These are phyloP conservation scores for Boletales sp. DNA, from an alignment of 768 basidiomycete genomes.

Conservation along the genomic window DNA sequence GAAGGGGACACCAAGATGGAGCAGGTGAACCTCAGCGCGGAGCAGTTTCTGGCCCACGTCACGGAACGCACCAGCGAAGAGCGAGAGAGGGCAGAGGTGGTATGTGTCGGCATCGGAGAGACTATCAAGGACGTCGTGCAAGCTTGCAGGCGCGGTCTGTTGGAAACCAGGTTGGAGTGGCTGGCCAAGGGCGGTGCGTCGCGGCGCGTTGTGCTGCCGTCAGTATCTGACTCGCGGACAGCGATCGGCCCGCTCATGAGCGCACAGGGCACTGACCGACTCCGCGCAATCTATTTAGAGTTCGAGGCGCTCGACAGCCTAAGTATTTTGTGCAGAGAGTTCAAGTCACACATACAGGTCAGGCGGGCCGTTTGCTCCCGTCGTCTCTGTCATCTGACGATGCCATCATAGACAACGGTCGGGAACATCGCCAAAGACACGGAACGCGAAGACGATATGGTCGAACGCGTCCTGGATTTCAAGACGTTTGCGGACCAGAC, in stretches of 20 bases:
- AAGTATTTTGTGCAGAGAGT: conserved; percentile 54
- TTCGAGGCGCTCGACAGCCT: conserved; percentile 57
- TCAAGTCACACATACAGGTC: conserved; percentile 62
- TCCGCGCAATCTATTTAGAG: conserved; percentile 55
- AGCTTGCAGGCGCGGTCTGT: conserved; percentile 50
- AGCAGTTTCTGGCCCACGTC: conserved; percentile 51
- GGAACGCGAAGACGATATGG: conserved; percentile 71
- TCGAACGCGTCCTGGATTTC: conserved; percentile 64
- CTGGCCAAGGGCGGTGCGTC: conserved; percentile 37
- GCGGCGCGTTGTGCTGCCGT: conserved; percentile 31
- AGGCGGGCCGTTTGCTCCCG: background rate
- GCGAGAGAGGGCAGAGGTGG: conserved; percentile 44
- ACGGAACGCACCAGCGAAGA: conserved; percentile 53
- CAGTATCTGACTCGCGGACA: conserved; percentile 25
- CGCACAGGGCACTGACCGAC: conserved; percentile 37
- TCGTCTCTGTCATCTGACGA: background rate
- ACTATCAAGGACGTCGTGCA: conserved; percentile 51
- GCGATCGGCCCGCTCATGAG: conserved; percentile 55
- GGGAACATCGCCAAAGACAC: conserved; percentile 61
- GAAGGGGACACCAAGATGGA: conserved; percentile 45
- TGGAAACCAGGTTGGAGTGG: conserved; percentile 44
- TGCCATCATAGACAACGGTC: conserved; percentile 47
- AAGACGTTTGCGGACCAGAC: conserved; percentile 55
- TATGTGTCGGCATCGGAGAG: conserved; percentile 43
- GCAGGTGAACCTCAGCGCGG: conserved; percentile 35